Percentiles rank a stretch among this genome's conserved stretches.
These are phyloP conservation scores for Torulaspora microellipsoides DNA, from an alignment of 805 yeast species.

Conservation along the genomic window DNA sequence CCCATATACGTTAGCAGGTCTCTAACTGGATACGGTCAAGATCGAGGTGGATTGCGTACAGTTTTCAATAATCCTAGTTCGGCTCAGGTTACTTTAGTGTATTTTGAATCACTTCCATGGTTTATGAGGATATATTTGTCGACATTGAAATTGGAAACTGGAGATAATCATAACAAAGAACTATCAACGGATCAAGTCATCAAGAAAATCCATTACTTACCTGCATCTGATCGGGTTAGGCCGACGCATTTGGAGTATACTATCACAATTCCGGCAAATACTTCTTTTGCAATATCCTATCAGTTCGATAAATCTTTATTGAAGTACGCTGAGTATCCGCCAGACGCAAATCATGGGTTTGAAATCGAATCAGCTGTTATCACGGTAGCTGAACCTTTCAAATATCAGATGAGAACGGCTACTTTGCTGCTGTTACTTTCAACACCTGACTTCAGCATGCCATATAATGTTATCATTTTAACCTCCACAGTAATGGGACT, in stretches of 20 bases:
- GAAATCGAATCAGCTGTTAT: conserved; percentile 88
- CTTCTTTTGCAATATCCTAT: conserved; percentile 59
- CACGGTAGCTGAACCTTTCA: conserved; percentile 43
- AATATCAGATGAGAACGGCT: conserved; percentile 67
- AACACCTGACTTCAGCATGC: conserved; percentile 98
- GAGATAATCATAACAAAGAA: conserved; percentile 18
- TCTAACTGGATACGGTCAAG: conserved; percentile 87
- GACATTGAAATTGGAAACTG: conserved; percentile 44
- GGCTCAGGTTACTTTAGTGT: conserved; percentile 47
- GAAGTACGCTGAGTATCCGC: conserved; percentile 91
- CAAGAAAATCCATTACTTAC: conserved; percentile 55
- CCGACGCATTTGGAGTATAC: conserved; percentile 79
- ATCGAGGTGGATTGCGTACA: conserved; percentile 81
- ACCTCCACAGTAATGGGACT: conserved; percentile 92
- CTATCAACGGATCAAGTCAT: conserved; percentile 37
- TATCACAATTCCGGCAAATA: conserved; percentile 58
- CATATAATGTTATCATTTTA: conserved; percentile 90
- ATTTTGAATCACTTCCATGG: conserved; percentile 90
- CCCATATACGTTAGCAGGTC: conserved; percentile 79
- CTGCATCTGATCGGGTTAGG: conserved; percentile 73
- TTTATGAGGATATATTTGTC: conserved; percentile 79
- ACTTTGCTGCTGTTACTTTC: conserved; percentile 84
- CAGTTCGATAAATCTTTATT: conserved; percentile 85
- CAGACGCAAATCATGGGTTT: conserved; percentile 98
- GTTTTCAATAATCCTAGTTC: conserved; percentile 65